Conservation (phyloP, 768 basidiomycete genomes). For the Russula abietina region DNA sequence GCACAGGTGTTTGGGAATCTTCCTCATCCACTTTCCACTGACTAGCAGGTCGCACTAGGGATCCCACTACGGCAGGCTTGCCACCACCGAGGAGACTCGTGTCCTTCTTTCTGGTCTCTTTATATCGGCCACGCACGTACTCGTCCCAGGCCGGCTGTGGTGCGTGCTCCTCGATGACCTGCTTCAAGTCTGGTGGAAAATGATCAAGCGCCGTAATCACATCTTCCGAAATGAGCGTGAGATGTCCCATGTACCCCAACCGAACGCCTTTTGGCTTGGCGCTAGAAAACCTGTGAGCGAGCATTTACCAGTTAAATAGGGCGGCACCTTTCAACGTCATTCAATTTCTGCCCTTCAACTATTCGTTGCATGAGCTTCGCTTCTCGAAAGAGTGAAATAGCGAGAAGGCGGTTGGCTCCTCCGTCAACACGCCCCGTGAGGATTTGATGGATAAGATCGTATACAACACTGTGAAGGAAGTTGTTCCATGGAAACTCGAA, state of each 20-base stretch:
- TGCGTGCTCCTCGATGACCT: constrained; percentile 56
- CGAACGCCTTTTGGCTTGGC: constrained; percentile 71
- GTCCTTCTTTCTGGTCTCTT: constrained; percentile 82
- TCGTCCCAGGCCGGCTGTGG: constrained; percentile 83
- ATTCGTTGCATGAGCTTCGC: constrained; percentile 79
- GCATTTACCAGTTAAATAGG: neutral
- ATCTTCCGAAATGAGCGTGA: constrained; percentile 92
- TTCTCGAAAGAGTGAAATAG: constrained; percentile 80
- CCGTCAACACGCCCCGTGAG: constrained; percentile 80
- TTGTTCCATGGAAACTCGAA: constrained; percentile 98
- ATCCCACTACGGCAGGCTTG: constrained; percentile 51
- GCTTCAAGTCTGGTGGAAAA: constrained; percentile 73
- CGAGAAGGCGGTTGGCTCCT: constrained; percentile 81
- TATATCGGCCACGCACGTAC: constrained; percentile 79
- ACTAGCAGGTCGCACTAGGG: constrained; percentile 28
- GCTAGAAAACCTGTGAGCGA: constrained; percentile 34
- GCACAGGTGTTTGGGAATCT: constrained; percentile 22
- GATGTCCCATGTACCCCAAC: constrained; percentile 94
- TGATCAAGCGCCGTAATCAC: constrained; percentile 84
- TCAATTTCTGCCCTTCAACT: constrained; percentile 75
- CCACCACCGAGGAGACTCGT: constrained; percentile 78
- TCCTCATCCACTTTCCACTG: constrained; percentile 68
- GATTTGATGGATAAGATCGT: constrained; percentile 93
- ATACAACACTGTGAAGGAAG: constrained; percentile 93
- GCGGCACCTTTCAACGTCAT: constrained; percentile 67